Conservation (phyloP, 768 basidiomycete species). For the Russula emetica region DNA sequence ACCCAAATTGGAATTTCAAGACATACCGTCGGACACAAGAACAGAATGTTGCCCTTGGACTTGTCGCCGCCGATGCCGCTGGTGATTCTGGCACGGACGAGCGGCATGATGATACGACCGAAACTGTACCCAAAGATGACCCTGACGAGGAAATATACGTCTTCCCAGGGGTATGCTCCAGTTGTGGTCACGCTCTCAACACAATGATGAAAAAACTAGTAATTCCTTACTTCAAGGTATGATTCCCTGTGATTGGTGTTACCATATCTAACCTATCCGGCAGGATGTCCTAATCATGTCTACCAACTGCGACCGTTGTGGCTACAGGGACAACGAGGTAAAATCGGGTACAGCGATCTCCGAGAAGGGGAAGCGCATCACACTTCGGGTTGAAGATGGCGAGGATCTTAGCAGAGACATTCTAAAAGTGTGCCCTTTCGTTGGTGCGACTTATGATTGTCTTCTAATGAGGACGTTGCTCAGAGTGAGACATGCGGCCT, state of each 20-base stretch:
- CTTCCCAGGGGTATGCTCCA: slow-evolving; percentile 85
- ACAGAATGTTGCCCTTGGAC: slow-evolving; percentile 77
- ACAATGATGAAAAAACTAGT: slow-evolving; percentile 95
- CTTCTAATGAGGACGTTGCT: background rate
- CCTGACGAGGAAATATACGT: slow-evolving; percentile 82
- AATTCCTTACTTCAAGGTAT: slow-evolving; percentile 94
- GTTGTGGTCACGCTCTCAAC: slow-evolving; percentile 76
- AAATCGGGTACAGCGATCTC: slow-evolving; percentile 92
- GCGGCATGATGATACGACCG: slow-evolving; percentile 23
- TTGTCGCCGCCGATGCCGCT: slow-evolving; percentile 48
- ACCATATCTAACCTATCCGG: background rate
- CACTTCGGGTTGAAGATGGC: slow-evolving; percentile 81
- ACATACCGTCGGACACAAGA: slow-evolving; percentile 74
- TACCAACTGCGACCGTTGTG: slow-evolving; percentile 91
- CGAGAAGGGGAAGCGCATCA: slow-evolving; percentile 79
- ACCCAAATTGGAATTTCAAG: slow-evolving; percentile 89
- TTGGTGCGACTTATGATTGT: background rate
- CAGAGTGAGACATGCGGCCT: slow-evolving; percentile 93
- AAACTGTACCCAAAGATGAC: slow-evolving; percentile 31
- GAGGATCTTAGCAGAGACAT: slow-evolving; percentile 93
- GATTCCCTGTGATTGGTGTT: background rate
- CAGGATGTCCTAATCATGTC: slow-evolving; percentile 98
- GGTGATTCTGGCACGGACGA: slow-evolving; percentile 36
- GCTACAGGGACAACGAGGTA: slow-evolving; percentile 96
- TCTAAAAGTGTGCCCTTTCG: slow-evolving; percentile 63